Evolutionary conservation across 2,329 filamentous ascomycete species (phyloP), one percentile per base, ranked within the genome.

Genomic region (Aspergillus ustus): DNA sequence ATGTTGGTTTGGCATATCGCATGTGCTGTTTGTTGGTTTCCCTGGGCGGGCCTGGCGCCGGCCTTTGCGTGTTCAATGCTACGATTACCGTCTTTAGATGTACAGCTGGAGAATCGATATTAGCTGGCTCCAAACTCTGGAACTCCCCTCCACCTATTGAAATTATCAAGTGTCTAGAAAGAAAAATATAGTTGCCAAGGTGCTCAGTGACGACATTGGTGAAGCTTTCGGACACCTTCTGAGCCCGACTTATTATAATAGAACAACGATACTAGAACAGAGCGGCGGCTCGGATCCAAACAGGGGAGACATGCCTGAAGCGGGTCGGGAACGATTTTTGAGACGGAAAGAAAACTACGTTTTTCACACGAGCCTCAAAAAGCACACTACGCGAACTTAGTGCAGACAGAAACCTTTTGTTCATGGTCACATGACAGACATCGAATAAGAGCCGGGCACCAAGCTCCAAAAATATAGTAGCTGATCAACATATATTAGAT

Each of bases 361-460:
- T 25, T 25, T 25, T 25, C 6, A 25, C 25, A 25, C 25, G 25
- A 25, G 25, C 25, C 25, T 5, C 25, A 25, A 25, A 25, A 25
- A 25, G 25, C 25, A 25, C 4, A 4, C 25, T 25, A 25, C 25
- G 25, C 4, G 25, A 5, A 34, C n/a, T 17, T 34, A 66, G 63
- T 67, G 62, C 67, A 70, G 62, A 69, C 66, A 60, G 64, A 64
- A 64, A 69, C 68, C 62, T 67, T 72, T 69, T 65, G 63, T 65
- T 73, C 72, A 70, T 73, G 69, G 66, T 74, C 71, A 68, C 70
- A 72, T 74, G 67, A 68, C 65, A 68, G 69, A 73, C 68, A 68
- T 69, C 63, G 63, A 67, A 70, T 65, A 63, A 68, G 63, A 70
- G 59, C 68, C 71, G 69, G 72, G 71, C 75, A 77, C 71, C 73